Evolutionary conservation across 331 rosid genomes (phyloP).

Genomic region (Quercus tomentella): DNA sequence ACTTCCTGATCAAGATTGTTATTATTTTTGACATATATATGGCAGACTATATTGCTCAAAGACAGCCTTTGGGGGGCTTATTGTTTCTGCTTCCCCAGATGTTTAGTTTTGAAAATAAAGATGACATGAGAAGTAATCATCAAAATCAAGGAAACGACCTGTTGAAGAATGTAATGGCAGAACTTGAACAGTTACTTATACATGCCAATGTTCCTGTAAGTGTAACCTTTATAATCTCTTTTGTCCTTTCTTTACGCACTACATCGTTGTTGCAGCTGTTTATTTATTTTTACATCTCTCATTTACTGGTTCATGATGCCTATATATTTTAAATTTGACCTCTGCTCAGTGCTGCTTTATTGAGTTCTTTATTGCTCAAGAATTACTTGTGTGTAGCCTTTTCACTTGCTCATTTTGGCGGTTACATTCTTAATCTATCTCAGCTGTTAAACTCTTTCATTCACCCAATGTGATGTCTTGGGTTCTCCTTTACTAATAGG

Average conservation of each 20-base stretch:
- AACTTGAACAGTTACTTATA: conserved; percentile 80
- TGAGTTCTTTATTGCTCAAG: not conserved
- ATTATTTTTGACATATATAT: conserved; percentile 22
- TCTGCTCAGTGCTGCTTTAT: not conserved
- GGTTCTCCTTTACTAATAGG: not conserved
- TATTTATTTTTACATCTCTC: not conserved
- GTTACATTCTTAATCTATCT: not conserved
- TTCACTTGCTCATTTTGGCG: not conserved
- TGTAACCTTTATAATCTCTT: conserved; percentile 19
- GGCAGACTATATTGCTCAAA: conserved; percentile 77
- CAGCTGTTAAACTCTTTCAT: not conserved
- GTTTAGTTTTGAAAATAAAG: conserved; percentile 45
- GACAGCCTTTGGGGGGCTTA: conserved; percentile 87
- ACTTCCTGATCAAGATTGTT: not conserved
- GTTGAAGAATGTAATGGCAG: conserved; percentile 46
- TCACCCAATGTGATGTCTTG: not conserved
- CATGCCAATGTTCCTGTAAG: conserved; percentile 89
- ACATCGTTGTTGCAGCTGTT: not conserved
- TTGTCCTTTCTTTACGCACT: not conserved
- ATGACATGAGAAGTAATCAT: conserved; percentile 26
- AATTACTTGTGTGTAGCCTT: not conserved
- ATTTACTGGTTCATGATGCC: not conserved
- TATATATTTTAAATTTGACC: not conserved
- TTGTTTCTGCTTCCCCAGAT: conserved; percentile 81
- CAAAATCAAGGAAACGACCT: conserved; percentile 37